Conservation (phyloP, 768 basidiomycete genomes). For the Suillus bovinus region DNA sequence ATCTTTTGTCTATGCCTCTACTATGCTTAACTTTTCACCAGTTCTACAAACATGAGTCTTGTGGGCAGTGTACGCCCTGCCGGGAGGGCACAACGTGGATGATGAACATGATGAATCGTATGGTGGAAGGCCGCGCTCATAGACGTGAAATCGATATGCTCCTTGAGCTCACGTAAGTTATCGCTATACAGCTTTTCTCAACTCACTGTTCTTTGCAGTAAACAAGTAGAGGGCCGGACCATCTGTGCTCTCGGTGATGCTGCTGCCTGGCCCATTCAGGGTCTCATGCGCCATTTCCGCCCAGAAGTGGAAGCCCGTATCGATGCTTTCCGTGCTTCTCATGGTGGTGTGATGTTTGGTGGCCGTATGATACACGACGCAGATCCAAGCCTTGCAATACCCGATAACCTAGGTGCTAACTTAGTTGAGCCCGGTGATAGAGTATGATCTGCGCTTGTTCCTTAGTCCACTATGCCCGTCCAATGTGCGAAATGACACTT, state of each 20-base stretch:
- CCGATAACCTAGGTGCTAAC: constrained; percentile 70
- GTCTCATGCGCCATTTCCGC: constrained; percentile 96
- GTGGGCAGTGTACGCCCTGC: constrained; percentile 96
- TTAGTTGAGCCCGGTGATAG: constrained; percentile 43
- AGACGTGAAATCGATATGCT: constrained; percentile 98
- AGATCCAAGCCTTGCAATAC: constrained; percentile 68
- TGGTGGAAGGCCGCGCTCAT: constrained; percentile 90
- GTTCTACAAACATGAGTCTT: constrained; percentile 99
- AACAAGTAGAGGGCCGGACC: constrained; percentile 96
- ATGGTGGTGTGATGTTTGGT: constrained; percentile 89
- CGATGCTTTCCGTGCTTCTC: constrained; percentile 64
- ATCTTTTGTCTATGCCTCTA: constrained; percentile 1
- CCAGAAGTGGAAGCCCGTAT: constrained; percentile 93
- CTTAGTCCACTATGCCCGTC: background rate
- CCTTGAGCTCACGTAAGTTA: constrained; percentile 82
- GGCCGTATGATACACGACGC: constrained; percentile 69
- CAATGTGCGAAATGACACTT: background rate
- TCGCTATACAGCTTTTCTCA: background rate
- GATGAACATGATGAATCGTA: constrained; percentile 99
- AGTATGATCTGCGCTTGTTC: constrained; percentile 14
- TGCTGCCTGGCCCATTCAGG: constrained; percentile 98
- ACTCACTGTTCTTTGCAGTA: constrained; percentile 45
- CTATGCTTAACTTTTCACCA: constrained; percentile 27
- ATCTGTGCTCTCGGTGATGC: constrained; percentile 98
- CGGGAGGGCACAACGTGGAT: constrained; percentile 98